These are phyloP conservation scores for Moesziomyces parantarcticus DNA, from an alignment of 1,284 basidiomycete species.

Conservation along the genomic window DNA sequence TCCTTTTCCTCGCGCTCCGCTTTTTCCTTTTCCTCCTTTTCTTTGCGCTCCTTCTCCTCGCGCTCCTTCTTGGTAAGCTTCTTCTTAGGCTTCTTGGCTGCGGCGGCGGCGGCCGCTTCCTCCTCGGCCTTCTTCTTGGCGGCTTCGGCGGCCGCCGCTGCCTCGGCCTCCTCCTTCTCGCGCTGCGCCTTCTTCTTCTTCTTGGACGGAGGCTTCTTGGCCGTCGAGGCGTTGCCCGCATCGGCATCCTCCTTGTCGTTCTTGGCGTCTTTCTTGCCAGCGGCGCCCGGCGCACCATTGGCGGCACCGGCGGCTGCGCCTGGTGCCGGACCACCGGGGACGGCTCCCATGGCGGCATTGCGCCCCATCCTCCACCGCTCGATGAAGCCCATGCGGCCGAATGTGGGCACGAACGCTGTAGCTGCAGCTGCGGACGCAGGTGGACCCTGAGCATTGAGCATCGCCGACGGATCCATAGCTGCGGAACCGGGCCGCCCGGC, in stretches of 20 bases:
- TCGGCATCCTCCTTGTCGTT: constrained; percentile 38
- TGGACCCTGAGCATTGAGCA: constrained; percentile 1
- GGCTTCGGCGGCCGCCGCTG: constrained; percentile 39
- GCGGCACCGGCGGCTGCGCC: constrained; percentile 7
- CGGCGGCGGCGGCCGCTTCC: constrained; percentile 33
- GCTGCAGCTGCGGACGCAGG: constrained; percentile 11
- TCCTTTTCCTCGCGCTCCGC: constrained; percentile 54
- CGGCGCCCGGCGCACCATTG: constrained; percentile 16
- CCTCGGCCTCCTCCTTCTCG: constrained; percentile 50
- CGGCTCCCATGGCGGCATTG: constrained; percentile 45
- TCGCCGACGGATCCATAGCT: not conserved
- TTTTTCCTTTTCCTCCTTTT: constrained; percentile 55
- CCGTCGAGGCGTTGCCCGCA: constrained; percentile 14
- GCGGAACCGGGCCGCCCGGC: not conserved
- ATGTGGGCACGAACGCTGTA: constrained; percentile 51
- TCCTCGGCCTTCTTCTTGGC: constrained; percentile 48
- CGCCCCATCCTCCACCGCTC: constrained; percentile 52
- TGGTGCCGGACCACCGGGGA: constrained; percentile 6
- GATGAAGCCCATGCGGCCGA: constrained; percentile 59
- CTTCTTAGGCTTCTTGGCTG: constrained; percentile 48
- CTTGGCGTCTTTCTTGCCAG: constrained; percentile 44
- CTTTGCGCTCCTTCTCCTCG: constrained; percentile 39
- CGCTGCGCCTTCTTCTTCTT: constrained; percentile 57
- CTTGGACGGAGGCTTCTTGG: constrained; percentile 49
- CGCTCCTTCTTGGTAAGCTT: constrained; percentile 57